These are phyloP conservation scores for Aspergillus aculeatus DNA, from an alignment of 2,329 filamentous ascomycete species.

Conservation along the genomic window DNA sequence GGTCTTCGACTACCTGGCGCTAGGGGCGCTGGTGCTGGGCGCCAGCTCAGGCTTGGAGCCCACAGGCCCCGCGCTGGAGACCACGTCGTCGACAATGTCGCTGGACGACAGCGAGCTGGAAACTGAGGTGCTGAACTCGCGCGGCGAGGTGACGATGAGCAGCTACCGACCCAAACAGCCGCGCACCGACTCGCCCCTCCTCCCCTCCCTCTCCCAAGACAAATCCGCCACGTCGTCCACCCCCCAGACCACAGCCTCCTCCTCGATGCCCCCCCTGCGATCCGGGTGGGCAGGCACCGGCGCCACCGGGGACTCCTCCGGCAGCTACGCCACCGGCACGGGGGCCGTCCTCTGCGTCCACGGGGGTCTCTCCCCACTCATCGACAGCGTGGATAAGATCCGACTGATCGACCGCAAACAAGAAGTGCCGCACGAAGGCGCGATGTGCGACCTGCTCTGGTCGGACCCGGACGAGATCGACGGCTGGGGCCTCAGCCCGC, in stretches of 20 bases:
- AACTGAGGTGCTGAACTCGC: conserved; percentile 87
- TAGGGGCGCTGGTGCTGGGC: conserved; percentile 87
- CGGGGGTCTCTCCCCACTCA: conserved; percentile 84
- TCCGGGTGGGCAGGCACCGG: conserved; percentile 77
- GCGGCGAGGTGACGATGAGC: conserved; percentile 71
- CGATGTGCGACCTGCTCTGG: conserved; percentile 98
- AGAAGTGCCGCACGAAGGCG: conserved; percentile 95
- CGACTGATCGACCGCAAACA: conserved; percentile 92
- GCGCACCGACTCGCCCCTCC: conserved; percentile 21
- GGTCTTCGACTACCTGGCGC: conserved; percentile 92
- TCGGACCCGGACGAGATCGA: conserved; percentile 95
- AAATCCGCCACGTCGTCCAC: conserved; percentile 40
- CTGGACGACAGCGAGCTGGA: conserved; percentile 72
- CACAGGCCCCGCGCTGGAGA: conserved; percentile 51
- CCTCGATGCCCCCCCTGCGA: conserved; percentile 48
- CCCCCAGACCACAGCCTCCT: conserved; percentile 45
- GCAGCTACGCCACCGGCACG: conserved; percentile 54
- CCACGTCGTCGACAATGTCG: conserved; percentile 52
- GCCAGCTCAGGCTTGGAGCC: conserved; percentile 66
- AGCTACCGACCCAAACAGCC: conserved; percentile 31
- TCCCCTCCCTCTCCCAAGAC: conserved; percentile 35
- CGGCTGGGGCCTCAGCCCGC: conserved; percentile 91
- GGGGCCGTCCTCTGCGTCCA: conserved; percentile 94
- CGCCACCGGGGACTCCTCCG: conserved; percentile 67
- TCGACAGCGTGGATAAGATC: conserved; percentile 95